These are phyloP conservation scores for Ceratocystis albifundus DNA, from an alignment of 2,329 filamentous ascomycete species.

Conservation along the genomic window DNA sequence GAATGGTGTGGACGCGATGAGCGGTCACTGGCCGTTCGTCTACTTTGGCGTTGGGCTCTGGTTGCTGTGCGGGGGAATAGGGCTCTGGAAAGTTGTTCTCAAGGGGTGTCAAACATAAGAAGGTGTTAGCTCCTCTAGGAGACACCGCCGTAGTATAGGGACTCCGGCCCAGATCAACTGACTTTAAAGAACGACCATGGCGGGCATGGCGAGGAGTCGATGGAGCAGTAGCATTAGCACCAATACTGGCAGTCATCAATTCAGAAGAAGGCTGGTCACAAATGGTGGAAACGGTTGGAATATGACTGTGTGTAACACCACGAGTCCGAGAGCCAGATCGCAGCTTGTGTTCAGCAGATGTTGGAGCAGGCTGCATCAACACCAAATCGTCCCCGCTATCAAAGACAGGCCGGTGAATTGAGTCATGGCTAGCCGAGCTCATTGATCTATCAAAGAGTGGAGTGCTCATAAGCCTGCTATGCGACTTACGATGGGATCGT, in stretches of 20 bases:
- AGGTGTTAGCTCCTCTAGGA: slow-evolving; percentile 20
- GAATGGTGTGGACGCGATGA: slow-evolving; percentile 33
- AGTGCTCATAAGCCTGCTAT: slow-evolving; percentile 16
- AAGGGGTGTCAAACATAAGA: slow-evolving; percentile 19
- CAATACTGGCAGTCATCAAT: slow-evolving; percentile 4
- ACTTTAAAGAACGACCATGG: slow-evolving; percentile 38
- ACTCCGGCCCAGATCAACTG: slow-evolving; percentile 33
- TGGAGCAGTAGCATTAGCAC: slow-evolving; percentile 19
- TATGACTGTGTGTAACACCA: slow-evolving; percentile 18
- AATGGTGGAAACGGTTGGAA: slow-evolving; percentile 11
- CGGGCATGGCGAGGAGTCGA: slow-evolving; percentile 29
- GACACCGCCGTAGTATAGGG: slow-evolving; percentile 20
- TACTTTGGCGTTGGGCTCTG: slow-evolving; percentile 24
- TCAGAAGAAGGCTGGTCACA: not conserved
- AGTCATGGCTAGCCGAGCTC: not conserved
- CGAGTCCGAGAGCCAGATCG: slow-evolving; percentile 19
- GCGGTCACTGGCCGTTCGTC: slow-evolving; percentile 40
- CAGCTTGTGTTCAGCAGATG: not conserved
- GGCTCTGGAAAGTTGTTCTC: slow-evolving; percentile 28
- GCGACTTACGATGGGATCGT: slow-evolving; percentile 21
- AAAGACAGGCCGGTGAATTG: slow-evolving; percentile 22
- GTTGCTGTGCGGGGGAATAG: slow-evolving; percentile 27
- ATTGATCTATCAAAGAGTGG: slow-evolving; percentile 4
- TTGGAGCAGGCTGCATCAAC: slow-evolving; percentile 2
- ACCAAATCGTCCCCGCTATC: slow-evolving; percentile 20